Evolutionary conservation across 2,329 filamentous ascomycete species (phyloP).

Genomic region (Fusarium falciforme): DNA sequence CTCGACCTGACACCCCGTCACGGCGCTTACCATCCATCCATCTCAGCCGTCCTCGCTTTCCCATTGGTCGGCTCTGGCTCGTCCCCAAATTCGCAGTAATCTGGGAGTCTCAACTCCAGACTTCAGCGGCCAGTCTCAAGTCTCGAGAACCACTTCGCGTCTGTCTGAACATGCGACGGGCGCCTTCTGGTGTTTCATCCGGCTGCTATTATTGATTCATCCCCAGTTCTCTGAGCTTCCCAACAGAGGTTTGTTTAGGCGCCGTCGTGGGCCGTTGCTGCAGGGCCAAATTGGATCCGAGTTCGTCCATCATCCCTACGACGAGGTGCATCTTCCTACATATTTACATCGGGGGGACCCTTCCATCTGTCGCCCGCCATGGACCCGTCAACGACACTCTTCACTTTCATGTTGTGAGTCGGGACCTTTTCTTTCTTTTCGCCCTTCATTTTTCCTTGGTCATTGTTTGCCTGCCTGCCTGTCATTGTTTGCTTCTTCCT

Average conservation of each 20-base stretch:
- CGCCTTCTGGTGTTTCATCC: conserved; percentile 42
- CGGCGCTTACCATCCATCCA: conserved; percentile 40
- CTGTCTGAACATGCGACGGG: conserved; percentile 41
- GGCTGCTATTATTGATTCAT: conserved; percentile 35
- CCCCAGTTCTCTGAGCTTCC: conserved; percentile 18
- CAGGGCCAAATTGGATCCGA: conserved; percentile 24
- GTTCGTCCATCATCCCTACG: conserved; percentile 22
- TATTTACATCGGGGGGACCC: conserved; percentile 38
- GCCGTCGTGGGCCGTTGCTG: conserved; percentile 40
- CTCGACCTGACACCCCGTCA: conserved; percentile 17
- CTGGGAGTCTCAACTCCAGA: conserved; percentile 31
- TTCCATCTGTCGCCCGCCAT: conserved; percentile 49
- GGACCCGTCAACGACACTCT: conserved; percentile 73
- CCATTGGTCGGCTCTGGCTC: conserved; percentile 32
- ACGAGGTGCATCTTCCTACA: conserved; percentile 33
- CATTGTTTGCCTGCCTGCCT: conserved; percentile 18
- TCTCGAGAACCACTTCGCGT: conserved; percentile 31
- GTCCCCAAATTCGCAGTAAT: conserved; percentile 29
- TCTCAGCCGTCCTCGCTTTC: conserved; percentile 10
- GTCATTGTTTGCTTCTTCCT: conserved; percentile 22
- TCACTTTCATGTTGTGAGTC: conserved; percentile 77
- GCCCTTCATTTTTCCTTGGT: conserved; percentile 33
- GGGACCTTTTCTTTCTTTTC: conserved; percentile 39
- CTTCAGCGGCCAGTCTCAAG: conserved; percentile 26
- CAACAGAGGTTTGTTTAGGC: conserved; percentile 33